phyloP scores from a whole-genome alignment of 192 early-diverging fungal genomes.

The Dissophora ornata region DNA sequence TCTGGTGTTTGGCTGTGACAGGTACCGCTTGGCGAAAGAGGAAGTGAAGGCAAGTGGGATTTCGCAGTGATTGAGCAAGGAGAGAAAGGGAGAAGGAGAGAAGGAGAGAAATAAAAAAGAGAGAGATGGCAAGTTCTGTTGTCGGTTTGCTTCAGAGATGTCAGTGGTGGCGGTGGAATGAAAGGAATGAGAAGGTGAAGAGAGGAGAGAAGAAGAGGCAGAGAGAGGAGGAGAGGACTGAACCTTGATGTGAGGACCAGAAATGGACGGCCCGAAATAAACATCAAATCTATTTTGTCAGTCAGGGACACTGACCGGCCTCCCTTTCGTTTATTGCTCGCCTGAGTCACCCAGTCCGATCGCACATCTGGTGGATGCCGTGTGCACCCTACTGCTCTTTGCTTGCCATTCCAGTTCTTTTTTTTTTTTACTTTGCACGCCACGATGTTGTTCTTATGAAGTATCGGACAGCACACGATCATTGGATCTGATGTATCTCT shows the following conservation, averaged over 20 bases:
- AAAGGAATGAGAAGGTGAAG: neutral
- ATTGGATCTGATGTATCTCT: too few relatives aligned
- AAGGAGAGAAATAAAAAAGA: neutral
- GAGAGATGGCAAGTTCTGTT: neutral
- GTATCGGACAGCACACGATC: too few relatives aligned
- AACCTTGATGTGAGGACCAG: neutral
- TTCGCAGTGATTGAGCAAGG: too few relatives aligned
- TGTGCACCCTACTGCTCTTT: too few relatives aligned
- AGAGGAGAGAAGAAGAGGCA: neutral
- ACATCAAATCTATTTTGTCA: neutral
- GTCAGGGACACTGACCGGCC: neutral
- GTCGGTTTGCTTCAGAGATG: too few relatives aligned
- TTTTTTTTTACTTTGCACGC: too few relatives aligned
- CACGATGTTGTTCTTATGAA: too few relatives aligned
- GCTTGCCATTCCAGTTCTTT: too few relatives aligned
- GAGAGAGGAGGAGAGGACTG: neutral
- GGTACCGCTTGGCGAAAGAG: neutral
- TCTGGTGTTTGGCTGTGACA: neutral
- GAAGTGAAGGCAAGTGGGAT: slow-evolving; percentile 1
- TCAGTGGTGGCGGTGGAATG: neutral
- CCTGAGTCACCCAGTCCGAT: slow-evolving; percentile 20
- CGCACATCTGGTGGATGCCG: too few relatives aligned
- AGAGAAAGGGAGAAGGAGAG: neutral
- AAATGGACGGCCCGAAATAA: neutral
- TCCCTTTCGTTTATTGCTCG: slow-evolving; percentile 12